Percentiles rank a stretch among this genome's conserved stretches.
These are phyloP conservation scores for Oenanthe javanica DNA, from an alignment of 140 eudicot genomes.

Conservation along the genomic window DNA sequence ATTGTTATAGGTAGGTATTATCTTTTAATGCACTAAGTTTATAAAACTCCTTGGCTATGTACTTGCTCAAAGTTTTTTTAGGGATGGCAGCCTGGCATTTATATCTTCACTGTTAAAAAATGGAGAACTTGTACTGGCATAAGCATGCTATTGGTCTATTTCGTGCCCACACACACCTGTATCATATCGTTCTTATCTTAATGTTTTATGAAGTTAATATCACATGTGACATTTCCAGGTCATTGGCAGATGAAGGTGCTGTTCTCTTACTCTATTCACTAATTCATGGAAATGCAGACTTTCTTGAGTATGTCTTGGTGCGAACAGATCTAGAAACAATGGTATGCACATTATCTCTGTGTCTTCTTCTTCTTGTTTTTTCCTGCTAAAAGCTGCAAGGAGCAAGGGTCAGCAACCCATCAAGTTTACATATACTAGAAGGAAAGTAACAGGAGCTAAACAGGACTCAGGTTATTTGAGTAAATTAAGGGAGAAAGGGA, in stretches of 20 bases:
- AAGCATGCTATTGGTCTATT: background rate
- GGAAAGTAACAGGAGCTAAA: too few species aligned
- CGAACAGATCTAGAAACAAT: constrained; percentile 92
- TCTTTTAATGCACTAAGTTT: background rate
- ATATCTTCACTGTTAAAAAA: background rate
- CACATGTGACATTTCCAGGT: constrained; percentile 45
- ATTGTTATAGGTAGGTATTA: background rate
- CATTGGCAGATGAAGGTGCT: constrained; percentile 58
- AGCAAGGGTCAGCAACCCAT: too few species aligned
- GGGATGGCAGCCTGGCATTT: background rate
- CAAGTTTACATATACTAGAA: too few species aligned
- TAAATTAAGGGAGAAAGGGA: too few species aligned
- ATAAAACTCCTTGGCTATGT: background rate
- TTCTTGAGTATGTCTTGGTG: constrained; percentile 91
- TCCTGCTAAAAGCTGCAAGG: too few species aligned
- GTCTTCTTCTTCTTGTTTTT: too few species aligned
- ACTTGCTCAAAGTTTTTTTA: background rate
- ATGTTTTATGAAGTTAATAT: constrained; percentile 9
- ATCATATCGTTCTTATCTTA: background rate
- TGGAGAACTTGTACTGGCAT: background rate
- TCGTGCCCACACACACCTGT: background rate
- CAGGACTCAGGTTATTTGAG: too few species aligned
- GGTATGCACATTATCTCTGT: constrained; percentile 26
- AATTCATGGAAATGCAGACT: constrained; percentile 83
- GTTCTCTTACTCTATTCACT: constrained; percentile 79